Conservation (phyloP, 1,284 basidiomycete species). For the Bothia castanella region DNA sequence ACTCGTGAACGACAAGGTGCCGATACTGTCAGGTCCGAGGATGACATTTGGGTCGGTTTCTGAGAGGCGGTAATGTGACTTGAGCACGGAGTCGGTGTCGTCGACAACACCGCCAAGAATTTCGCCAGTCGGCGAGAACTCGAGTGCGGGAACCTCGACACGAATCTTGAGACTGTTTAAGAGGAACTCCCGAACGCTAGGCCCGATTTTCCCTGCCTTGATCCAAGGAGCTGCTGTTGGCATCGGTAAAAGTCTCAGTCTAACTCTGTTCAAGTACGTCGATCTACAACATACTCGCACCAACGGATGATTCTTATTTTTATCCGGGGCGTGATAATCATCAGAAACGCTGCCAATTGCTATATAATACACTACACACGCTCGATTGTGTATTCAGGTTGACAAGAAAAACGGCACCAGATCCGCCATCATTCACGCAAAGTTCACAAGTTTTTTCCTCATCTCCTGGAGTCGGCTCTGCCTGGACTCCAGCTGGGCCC, state of each 20-base stretch:
- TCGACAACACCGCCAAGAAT: conserved; percentile 63
- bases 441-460: conserved; percentile 29
- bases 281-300: too few species aligned
- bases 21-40: conserved; percentile 93
- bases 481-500: conserved; percentile 32
- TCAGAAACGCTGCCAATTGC: too few species aligned
- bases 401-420: neutral
- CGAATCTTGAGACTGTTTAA: conserved; percentile 79
- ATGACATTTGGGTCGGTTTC: conserved; percentile 75
- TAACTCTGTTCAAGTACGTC: too few species aligned
- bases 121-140: conserved; percentile 60
- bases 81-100: conserved; percentile 54
- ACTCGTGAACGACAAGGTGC: conserved; percentile 95
- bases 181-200: conserved; percentile 85
- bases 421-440: conserved; percentile 16
- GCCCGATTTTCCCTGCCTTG: conserved; percentile 76
- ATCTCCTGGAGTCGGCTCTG: conserved; percentile 36
- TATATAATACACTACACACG: too few species aligned
- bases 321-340: too few species aligned
- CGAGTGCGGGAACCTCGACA: conserved; percentile 90
- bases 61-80: conserved; percentile 49
- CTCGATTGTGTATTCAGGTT: neutral
- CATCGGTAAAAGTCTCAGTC: too few species aligned
- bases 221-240: too few species aligned
- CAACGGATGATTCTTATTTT: too few species aligned